These are phyloP conservation scores for Emericellopsis terricola DNA, from an alignment of 495 filamentous ascomycete genomes.

Conservation along the genomic window DNA sequence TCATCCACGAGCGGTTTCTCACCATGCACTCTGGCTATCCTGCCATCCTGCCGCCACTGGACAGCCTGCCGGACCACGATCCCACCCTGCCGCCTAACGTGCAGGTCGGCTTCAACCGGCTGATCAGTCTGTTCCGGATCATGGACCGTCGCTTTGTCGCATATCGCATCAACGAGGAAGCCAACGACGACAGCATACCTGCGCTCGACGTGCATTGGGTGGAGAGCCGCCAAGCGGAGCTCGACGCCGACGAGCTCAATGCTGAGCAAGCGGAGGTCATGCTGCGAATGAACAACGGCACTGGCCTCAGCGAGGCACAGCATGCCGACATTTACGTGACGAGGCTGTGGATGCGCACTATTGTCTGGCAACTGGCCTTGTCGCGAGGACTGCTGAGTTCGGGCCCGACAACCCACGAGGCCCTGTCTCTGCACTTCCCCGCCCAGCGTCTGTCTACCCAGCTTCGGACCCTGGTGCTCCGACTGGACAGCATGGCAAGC, in stretches of 20 bases:
- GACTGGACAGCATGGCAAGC: neutral
- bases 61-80: neutral
- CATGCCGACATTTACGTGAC: slow-evolving; percentile 3
- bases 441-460: slow-evolving; percentile 1
- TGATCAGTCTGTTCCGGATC: slow-evolving; percentile 3
- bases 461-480: slow-evolving; percentile 1
- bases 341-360: slow-evolving; percentile 4
- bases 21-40: slow-evolving; percentile 1
- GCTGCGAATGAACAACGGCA: neutral
- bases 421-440: neutral
- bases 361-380: slow-evolving; percentile 3
- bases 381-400: neutral
- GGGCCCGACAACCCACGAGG: slow-evolving; percentile 1
- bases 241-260: slow-evolving; percentile 2
- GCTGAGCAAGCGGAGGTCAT: neutral
- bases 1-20: slow-evolving; percentile 5
- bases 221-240: slow-evolving; percentile 2
- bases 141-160: slow-evolving; percentile 2
- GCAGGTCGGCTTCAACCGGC: slow-evolving; percentile 2
- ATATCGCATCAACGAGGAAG: slow-evolving; percentile 1
- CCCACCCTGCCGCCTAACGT: slow-evolving; percentile 1
- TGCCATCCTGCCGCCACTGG: slow-evolving; percentile 1
- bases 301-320: slow-evolving; percentile 1
- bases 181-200: neutral
- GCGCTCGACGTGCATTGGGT: slow-evolving; percentile 1